Evolutionary conservation across 805 yeast species (phyloP).

Genomic region (Suhomyces prunicola): DNA sequence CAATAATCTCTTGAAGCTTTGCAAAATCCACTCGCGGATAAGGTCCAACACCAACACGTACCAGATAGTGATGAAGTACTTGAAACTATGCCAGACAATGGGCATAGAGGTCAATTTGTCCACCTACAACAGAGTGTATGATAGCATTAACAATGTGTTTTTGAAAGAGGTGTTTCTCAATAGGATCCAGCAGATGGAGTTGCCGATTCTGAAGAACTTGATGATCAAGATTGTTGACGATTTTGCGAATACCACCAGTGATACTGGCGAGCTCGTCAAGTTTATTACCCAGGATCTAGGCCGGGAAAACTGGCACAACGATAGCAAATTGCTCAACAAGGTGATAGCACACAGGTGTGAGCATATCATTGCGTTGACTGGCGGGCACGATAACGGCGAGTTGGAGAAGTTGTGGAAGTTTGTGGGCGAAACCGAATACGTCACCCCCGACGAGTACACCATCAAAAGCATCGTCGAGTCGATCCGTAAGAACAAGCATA

Average conservation of each 20-base stretch:
- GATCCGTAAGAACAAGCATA: constrained; percentile 2
- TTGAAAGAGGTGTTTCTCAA: constrained; percentile 36
- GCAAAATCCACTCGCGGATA: constrained; percentile 30
- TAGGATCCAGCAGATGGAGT: constrained; percentile 25
- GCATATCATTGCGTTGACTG: neutral
- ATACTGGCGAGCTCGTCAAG: constrained; percentile 22
- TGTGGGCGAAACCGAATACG: neutral
- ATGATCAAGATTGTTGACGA: constrained; percentile 32
- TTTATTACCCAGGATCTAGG: constrained; percentile 36
- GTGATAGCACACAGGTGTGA: constrained; percentile 15
- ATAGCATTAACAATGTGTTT: constrained; percentile 35
- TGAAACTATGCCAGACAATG: constrained; percentile 23
- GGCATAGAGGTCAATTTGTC: constrained; percentile 28
- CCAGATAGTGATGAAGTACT: constrained; percentile 27
- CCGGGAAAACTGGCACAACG: constrained; percentile 25
- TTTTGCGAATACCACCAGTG: constrained; percentile 27
- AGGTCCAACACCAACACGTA: constrained; percentile 33
- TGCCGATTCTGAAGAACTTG: constrained; percentile 34
- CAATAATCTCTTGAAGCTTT: constrained; percentile 31
- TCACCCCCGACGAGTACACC: constrained; percentile 4
- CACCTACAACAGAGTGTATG: constrained; percentile 38
- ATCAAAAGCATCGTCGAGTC: constrained; percentile 6
- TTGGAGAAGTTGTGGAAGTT: constrained; percentile 6
- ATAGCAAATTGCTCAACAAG: constrained; percentile 27
- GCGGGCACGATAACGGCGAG: neutral